Percentiles rank a stretch among this genome's conserved stretches.
These are phyloP conservation scores for Tillandsia leiboldiana DNA, from an alignment of 176 grass and related monocot species.

Conservation along the genomic window DNA sequence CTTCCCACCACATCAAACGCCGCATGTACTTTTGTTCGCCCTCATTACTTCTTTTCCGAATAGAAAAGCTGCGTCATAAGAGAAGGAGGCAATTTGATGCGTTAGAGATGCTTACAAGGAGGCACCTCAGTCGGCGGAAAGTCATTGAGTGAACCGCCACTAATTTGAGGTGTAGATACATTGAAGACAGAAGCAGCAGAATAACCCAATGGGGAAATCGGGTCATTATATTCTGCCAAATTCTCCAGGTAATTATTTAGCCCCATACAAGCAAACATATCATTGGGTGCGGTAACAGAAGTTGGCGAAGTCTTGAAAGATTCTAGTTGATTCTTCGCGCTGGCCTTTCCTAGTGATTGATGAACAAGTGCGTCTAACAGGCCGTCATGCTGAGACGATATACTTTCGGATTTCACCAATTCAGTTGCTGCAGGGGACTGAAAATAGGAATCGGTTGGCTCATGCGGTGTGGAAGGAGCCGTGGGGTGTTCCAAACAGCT, in stretches of 20 bases:
- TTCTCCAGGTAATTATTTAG: neutral
- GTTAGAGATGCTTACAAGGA: constrained; percentile 22
- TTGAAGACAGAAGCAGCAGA: constrained; percentile 13
- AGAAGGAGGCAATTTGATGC: neutral
- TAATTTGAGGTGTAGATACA: constrained; percentile 1
- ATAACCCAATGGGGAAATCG: constrained; percentile 10
- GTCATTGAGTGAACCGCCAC: constrained; percentile 1
- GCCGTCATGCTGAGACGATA: constrained; percentile 17
- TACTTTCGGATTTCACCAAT: constrained; percentile 9
- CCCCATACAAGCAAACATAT: neutral
- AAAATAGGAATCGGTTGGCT: constrained; percentile 9
- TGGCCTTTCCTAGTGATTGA: constrained; percentile 12
- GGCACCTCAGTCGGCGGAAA: constrained; percentile 17
- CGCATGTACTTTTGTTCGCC: too few relatives aligned
- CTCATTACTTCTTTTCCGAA: too few relatives aligned
- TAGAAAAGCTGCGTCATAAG: neutral
- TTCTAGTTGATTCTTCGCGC: constrained; percentile 11
- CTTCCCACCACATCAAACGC: too few relatives aligned
- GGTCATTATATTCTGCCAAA: constrained; percentile 3
- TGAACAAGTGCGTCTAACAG: constrained; percentile 20
- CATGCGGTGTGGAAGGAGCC: constrained; percentile 2
- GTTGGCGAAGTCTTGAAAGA: constrained; percentile 2
- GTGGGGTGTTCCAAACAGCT: neutral
- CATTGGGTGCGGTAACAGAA: constrained; percentile 1
- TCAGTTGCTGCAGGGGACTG: constrained; percentile 13